Evolutionary conservation across 2,329 filamentous ascomycete species (phyloP).

Genomic region (Volutella citrinella): DNA sequence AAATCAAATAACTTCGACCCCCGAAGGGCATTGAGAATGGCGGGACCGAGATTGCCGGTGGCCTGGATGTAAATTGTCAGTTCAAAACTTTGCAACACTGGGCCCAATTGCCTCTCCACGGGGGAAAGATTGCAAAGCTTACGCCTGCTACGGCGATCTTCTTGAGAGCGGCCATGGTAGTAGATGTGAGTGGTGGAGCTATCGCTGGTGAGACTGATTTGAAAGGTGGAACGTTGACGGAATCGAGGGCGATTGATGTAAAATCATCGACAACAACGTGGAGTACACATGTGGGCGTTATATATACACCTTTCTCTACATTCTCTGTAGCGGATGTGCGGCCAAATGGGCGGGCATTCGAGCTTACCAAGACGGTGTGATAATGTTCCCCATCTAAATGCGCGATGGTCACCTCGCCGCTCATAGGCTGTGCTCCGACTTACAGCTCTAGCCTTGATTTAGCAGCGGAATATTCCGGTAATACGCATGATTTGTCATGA

Average conservation of each 20-base stretch:
- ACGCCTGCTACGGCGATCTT: not conserved
- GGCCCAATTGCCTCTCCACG: not conserved
- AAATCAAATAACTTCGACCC: not conserved
- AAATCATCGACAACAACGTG: too few species aligned
- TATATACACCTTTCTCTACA: too few species aligned
- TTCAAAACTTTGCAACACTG: not conserved
- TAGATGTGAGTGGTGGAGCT: not conserved
- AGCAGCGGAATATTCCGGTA: too few species aligned
- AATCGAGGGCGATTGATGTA: not conserved
- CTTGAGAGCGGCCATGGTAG: not conserved
- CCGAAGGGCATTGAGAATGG: not conserved
- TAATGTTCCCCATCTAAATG: too few species aligned
- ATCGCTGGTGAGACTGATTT: not conserved
- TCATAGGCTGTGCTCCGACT: too few species aligned
- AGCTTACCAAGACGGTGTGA: too few species aligned
- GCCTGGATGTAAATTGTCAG: not conserved
- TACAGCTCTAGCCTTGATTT: too few species aligned
- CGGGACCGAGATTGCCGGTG: not conserved
- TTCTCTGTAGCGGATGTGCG: too few species aligned
- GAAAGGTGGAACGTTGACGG: not conserved
- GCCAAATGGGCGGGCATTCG: too few species aligned
- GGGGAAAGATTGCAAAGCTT: not conserved
- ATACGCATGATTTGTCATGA: too few species aligned
- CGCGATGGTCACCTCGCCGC: too few species aligned
- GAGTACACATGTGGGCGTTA: too few species aligned